Evolutionary conservation across 495 filamentous ascomycete genomes (phyloP).

Genomic region (Penicillium silybi): DNA sequence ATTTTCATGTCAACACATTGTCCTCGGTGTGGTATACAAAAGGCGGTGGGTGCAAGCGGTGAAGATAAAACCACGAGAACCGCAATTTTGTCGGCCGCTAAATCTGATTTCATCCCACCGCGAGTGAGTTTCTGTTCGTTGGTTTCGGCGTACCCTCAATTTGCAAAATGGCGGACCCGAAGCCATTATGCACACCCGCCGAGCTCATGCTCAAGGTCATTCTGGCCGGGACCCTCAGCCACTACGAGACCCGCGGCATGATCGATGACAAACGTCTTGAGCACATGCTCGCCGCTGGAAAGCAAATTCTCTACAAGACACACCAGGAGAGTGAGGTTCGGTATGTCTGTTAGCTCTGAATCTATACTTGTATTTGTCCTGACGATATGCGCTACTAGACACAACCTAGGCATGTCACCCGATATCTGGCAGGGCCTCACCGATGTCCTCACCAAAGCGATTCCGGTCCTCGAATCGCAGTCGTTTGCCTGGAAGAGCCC

Average conservation of each 20-base stretch:
- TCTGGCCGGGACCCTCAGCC: constrained; percentile 44
- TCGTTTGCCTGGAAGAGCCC: constrained; percentile 58
- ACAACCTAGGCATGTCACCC: constrained; percentile 52
- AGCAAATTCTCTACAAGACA: constrained; percentile 49
- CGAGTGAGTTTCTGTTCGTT: not conserved
- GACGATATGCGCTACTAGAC: constrained; percentile 11
- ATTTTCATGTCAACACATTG: not conserved
- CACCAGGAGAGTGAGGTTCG: constrained; percentile 49
- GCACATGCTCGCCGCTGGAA: constrained; percentile 47
- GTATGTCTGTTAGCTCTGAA: constrained; percentile 20
- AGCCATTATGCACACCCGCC: constrained; percentile 44
- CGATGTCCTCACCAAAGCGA: constrained; percentile 55
- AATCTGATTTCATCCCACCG: constrained; percentile 11
- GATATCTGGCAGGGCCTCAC: constrained; percentile 68
- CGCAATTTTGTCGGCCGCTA: constrained; percentile 6
- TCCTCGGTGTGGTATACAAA: not conserved
- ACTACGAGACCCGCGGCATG: constrained; percentile 50
- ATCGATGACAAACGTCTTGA: constrained; percentile 49
- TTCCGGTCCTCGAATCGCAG: constrained; percentile 59
- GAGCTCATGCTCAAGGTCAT: constrained; percentile 50
- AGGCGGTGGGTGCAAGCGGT: constrained; percentile 8
- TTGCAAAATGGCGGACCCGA: constrained; percentile 28
- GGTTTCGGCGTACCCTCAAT: not conserved
- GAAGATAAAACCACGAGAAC: not conserved
- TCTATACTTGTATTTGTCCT: not conserved